phyloP scores from a whole-genome alignment of 805 yeast genomes.

The Candida alai region DNA sequence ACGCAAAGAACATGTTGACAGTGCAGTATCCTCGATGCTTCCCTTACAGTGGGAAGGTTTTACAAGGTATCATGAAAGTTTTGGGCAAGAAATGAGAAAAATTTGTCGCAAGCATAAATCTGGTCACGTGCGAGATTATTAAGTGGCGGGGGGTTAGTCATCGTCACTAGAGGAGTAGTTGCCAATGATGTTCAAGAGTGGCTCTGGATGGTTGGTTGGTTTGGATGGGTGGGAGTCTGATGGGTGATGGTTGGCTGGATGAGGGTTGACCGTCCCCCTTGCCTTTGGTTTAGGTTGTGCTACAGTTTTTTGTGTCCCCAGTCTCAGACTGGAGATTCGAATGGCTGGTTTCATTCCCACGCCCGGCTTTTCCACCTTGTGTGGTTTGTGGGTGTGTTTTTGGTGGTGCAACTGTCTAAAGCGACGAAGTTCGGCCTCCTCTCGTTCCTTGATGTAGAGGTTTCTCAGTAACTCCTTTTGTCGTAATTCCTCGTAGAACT shows the following conservation, averaged over 20 bases:
- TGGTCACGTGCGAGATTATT: no score
- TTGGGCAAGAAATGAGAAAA: no score
- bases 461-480: slow-evolving; percentile 18
- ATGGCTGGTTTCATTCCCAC: not conserved
- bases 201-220: slow-evolving; percentile 1
- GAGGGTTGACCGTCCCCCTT: no score
- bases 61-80: no score
- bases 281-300: no score
- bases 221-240: no score
- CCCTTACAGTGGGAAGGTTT: no score
- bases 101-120: not conserved
- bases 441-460: slow-evolving; percentile 17
- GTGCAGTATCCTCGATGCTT: no score
- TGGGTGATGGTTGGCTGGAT: no score
- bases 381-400: no score
- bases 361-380: slow-evolving; percentile 1
- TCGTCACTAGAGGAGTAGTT: slow-evolving; percentile 13
- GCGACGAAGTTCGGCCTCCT: slow-evolving; percentile 18
- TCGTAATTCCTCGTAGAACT: slow-evolving; percentile 28
- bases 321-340: no score
- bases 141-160: not conserved
- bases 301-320: no score
- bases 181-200: slow-evolving; percentile 3
- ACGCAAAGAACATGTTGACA: slow-evolving; percentile 8
- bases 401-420: slow-evolving; percentile 7